Conservation (phyloP, 148 eudicot species). For the Amaranthus cruentus region DNA sequence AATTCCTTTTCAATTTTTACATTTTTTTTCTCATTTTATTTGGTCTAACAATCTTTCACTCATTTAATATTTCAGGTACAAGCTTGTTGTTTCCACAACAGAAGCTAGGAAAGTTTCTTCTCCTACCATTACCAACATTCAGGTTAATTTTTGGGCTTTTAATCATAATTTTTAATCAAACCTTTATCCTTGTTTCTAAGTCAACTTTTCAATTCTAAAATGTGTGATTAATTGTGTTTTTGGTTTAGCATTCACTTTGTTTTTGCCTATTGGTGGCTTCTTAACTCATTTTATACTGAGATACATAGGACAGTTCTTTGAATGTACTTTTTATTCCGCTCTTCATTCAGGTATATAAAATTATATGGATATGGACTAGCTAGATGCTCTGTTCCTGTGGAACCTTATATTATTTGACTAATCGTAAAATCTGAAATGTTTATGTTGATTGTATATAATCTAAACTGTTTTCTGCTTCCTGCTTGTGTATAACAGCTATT, state of each 20-base stretch:
- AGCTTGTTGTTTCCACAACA: constrained; percentile 73
- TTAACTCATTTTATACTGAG: too few species aligned
- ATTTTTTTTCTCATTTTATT: neutral
- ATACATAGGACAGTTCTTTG: neutral
- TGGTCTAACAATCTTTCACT: neutral
- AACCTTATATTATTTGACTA: neutral
- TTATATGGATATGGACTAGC: neutral
- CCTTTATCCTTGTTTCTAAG: neutral
- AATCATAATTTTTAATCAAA: neutral
- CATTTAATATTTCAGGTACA: constrained; percentile 56
- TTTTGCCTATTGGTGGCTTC: too few species aligned
- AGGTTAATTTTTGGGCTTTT: constrained; percentile 38
- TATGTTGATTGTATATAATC: neutral
- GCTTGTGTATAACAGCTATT: neutral
- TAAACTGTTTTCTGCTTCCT: neutral
- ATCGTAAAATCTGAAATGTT: neutral
- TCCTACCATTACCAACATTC: constrained; percentile 80
- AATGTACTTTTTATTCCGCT: neutral
- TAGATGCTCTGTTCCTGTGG: constrained; percentile 1
- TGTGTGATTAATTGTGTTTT: neutral
- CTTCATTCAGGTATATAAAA: neutral
- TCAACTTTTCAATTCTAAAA: neutral
- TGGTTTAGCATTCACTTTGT: neutral
- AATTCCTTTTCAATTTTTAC: neutral
- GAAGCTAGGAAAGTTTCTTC: constrained; percentile 83